A percentile compares a stretch with the other conserved stretches of the same genome.
phyloP scores from a whole-genome alignment of 352 stramenopile genomes.

The Phytophthora cryptogea region DNA sequence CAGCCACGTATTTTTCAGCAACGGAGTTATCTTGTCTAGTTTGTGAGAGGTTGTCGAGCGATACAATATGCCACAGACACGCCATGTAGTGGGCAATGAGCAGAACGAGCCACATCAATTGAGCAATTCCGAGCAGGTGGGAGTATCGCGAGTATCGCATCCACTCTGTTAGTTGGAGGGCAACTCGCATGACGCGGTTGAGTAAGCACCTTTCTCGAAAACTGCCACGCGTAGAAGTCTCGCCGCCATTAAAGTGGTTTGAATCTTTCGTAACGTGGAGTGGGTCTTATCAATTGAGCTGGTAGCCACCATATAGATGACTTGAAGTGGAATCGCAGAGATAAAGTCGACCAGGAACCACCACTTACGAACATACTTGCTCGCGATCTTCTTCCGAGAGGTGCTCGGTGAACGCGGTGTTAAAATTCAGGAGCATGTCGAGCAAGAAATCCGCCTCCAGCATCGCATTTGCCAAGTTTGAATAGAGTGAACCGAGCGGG shows the following conservation, averaged over 20 bases:
- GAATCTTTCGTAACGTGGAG: neutral
- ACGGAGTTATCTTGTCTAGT: neutral
- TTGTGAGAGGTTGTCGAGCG: neutral
- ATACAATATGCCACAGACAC: slow-evolving; percentile 41
- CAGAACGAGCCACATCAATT: slow-evolving; percentile 39
- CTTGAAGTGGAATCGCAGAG: slow-evolving; percentile 2
- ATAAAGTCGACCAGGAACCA: slow-evolving; percentile 23
- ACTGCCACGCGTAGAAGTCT: slow-evolving; percentile 9
- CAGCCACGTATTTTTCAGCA: slow-evolving; percentile 34
- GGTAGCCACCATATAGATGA: neutral
- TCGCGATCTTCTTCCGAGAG: slow-evolving; percentile 16
- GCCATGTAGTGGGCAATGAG: slow-evolving; percentile 46
- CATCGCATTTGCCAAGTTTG: slow-evolving; percentile 7
- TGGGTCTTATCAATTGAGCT: slow-evolving; percentile 12
- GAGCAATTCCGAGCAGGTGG: slow-evolving; percentile 33
- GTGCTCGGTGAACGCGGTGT: slow-evolving; percentile 11
- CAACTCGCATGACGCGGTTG: slow-evolving; percentile 21
- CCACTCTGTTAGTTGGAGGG: slow-evolving; percentile 24
- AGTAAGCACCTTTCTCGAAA: slow-evolving; percentile 26
- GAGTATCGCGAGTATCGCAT: slow-evolving; percentile 33
- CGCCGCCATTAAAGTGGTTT: slow-evolving; percentile 22
- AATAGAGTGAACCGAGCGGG: neutral
- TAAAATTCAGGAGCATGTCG: slow-evolving; percentile 22
- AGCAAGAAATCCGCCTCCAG: slow-evolving; percentile 4
- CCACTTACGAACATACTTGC: slow-evolving; percentile 1